Percentiles rank a stretch among this genome's conserved stretches.
phyloP scores from a whole-genome alignment of 257 asterid genomes.

The Perilla frutescens region DNA sequence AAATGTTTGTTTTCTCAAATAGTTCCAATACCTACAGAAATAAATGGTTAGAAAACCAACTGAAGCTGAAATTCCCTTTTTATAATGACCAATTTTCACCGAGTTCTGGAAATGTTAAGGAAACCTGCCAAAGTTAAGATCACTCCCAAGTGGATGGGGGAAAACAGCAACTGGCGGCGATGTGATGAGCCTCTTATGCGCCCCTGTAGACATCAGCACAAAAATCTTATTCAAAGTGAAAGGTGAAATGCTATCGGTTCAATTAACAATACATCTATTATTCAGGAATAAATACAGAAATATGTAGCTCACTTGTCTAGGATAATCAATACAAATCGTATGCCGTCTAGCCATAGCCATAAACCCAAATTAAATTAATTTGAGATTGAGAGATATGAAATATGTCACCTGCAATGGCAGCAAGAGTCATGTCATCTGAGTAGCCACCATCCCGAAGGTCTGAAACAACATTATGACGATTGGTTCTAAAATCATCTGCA shows the following conservation, averaged over 20 bases:
- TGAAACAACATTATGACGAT: constrained; percentile 81
- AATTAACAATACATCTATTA: constrained; percentile 8
- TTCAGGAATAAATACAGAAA: constrained; percentile 18
- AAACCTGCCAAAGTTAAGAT: constrained; percentile 94
- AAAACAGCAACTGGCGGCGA: constrained; percentile 99
- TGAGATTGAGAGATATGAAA: constrained; percentile 26
- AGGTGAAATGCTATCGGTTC: background rate
- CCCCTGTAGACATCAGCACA: constrained; percentile 61
- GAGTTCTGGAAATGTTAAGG: constrained; percentile 29
- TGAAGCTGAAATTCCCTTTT: background rate
- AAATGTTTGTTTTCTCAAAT: constrained; percentile 97
- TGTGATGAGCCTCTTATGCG: constrained; percentile 83
- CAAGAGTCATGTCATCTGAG: constrained; percentile 99
- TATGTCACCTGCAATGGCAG: constrained; percentile 81
- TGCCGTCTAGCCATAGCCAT: constrained; percentile 12
- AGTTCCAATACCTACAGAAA: constrained; percentile 90
- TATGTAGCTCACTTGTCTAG: constrained; percentile 6
- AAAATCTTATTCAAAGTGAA: constrained; percentile 5
- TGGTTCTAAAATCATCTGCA: constrained; percentile 95
- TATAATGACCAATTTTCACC: constrained; percentile 23
- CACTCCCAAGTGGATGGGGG: constrained; percentile 98
- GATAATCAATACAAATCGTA: constrained; percentile 6
- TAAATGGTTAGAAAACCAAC: constrained; percentile 19
- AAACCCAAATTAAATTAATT: constrained; percentile 12
- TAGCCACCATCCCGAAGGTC: constrained; percentile 95